Evolutionary conservation across 176 grass and related monocot species (phyloP).

Genomic region (Oropetium thomaeum): DNA sequence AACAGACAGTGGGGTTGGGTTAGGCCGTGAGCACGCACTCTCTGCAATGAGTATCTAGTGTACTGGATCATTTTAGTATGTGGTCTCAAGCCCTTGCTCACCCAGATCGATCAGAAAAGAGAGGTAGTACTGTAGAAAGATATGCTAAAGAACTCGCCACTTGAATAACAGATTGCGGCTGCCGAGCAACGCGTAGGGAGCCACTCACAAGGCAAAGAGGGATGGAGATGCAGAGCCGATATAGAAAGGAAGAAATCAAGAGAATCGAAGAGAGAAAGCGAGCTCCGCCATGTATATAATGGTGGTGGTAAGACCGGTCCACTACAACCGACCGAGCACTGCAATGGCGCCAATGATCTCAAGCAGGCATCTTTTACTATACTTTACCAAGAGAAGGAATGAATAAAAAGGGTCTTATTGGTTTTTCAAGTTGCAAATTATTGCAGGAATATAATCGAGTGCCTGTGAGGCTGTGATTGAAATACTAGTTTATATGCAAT

Average conservation of each 20-base stretch:
- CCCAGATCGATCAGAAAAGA: neutral
- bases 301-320: slow-evolving; percentile 33
- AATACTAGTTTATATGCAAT: neutral
- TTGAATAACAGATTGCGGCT: neutral
- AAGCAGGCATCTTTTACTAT: neutral
- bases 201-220: neutral
- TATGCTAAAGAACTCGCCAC: slow-evolving; percentile 22
- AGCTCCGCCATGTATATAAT: neutral
- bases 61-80: slow-evolving; percentile 21
- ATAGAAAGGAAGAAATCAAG: neutral
- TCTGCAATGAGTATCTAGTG: neutral
- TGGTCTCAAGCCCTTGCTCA: neutral
- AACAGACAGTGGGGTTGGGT: neutral
- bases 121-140: neutral
- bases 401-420: neutral
- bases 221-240: neutral
- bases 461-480: neutral
- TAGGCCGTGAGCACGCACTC: slow-evolving; percentile 21
- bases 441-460: slow-evolving; percentile 28
- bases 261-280: slow-evolving; percentile 3
- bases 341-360: neutral
- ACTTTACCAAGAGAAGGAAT: slow-evolving; percentile 1
- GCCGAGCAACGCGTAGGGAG: neutral
- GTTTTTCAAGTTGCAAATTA: neutral
- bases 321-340: slow-evolving; percentile 14